Evolutionary conservation across 805 yeast species (phyloP), one percentile per base, ranked within the genome.

Genomic region (Diddensiella santjacobensis): DNA sequence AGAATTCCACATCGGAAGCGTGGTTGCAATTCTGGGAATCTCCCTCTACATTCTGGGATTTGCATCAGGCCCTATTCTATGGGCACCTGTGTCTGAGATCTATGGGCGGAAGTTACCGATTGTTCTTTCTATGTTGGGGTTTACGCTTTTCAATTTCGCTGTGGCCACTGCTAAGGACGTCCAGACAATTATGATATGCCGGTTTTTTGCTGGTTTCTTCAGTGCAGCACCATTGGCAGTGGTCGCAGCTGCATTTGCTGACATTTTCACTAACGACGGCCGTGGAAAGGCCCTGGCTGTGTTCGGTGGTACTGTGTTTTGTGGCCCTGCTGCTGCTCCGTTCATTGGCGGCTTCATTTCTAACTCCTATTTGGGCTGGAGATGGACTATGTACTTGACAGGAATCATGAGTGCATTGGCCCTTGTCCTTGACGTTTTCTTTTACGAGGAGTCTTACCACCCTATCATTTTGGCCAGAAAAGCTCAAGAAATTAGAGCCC

Each of bases 171-270:
- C 87, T 17, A 72, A 84, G 58, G 80, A 87, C 60, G 53, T 86
- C 39, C 93, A 85, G 66, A 79, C 91, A 0, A 71, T 87, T 48
- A 61, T 87, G 71, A 71, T 87, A 41, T 78, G 87, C 64, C 75
- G 95, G 55, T 86, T 84, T 60, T 83, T 87, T 62, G 80, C 81
- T 23, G 93, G 95, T 48, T 73, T 80, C 58, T 64, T 81, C 47
- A 95, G 95, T 55, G 86, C 91, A 15, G 86, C 90, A 22, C 85
- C 89, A 1, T 65, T 87, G 61, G 89, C 85, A 35, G 87, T 84
- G 39, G 87, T 80, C 8, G 91, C 93, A 26, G 95, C 93, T 42
- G 75, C 82, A 0, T 81, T 86, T 71, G 82, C 91, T 6, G 95
- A 87, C 65, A 73, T 86, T 74, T 86, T 79, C 58, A 77, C 75